Evolutionary conservation across 768 basidiomycete species (phyloP), one percentile per base, ranked within the genome.

Genomic region (Pleurotus citrinopileatus): DNA sequence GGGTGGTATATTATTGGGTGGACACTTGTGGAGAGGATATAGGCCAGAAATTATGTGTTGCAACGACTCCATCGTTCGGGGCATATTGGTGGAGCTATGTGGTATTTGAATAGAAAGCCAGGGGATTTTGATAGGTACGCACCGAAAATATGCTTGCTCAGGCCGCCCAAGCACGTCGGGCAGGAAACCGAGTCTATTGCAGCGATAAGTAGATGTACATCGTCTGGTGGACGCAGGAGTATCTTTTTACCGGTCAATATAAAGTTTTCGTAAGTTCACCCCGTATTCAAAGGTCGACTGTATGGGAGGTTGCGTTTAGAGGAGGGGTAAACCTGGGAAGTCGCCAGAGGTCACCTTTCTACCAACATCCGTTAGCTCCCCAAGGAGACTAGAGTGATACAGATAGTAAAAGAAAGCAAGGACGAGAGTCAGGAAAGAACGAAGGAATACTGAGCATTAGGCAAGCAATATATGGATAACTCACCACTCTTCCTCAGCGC

Each of bases 41-140:
- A 93, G 65, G 1, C 89, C 89, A 46, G 83, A 76, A n/a, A 88
- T 72, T 29, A 91, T 73, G 58, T 92, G 83, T 59, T 87, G 84
- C 15, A 91, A 67, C 0, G 84, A 84, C 60, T 91, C 87, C 13
- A 85, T 82, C 4, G 89, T 91, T 28, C 91, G 76, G 0, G 89
- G 81, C 65, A 93, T 81, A 61, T 89, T 87, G 2, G 91, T 93
- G 13, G 82, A 86, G 43, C 86, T 84, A 46, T 7, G 36, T 44
- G 29, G 43, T 38, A 46, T n/a, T 34, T n/a, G 25, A 52, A 23
- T 15, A 17, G 44, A 17, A 9, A 22, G 27, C 27, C 23, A 40
- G 38, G 23, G 29, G 38, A 4, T 19, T 36, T 1, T 15, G 43
- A 45, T n/a, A 25, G 38, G n/a, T 4, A 55, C 55, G 43, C 50